Percentiles rank a stretch among this genome's conserved stretches.
These are phyloP conservation scores for Eruca vesicaria DNA, from an alignment of 441 rosid species.

Conservation along the genomic window DNA sequence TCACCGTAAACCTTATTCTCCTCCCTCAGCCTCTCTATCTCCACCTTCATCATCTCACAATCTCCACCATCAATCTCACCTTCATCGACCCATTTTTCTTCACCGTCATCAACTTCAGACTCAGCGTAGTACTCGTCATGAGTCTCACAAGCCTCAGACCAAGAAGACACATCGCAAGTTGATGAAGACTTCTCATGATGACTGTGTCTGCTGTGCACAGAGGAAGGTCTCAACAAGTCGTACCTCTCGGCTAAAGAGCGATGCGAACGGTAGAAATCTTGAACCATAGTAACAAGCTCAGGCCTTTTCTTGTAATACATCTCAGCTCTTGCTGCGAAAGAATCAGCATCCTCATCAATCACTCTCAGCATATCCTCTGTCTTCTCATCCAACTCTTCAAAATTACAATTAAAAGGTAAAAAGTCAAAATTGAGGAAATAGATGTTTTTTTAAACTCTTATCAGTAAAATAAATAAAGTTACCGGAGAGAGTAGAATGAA, in stretches of 20 bases:
- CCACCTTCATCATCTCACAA: conserved; percentile 42
- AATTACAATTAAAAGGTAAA: not conserved
- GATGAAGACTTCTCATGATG: conserved; percentile 38
- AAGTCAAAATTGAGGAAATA: not conserved
- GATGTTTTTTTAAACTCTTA: not conserved
- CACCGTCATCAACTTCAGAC: conserved; percentile 75
- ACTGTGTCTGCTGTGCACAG: conserved; percentile 46
- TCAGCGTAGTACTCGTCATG: conserved; percentile 47
- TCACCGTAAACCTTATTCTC: conserved; percentile 37
- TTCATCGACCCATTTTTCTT: conserved; percentile 32
- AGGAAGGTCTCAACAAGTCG: conserved; percentile 44
- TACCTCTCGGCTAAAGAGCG: conserved; percentile 47
- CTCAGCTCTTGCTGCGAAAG: conserved; percentile 56
- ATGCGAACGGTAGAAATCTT: conserved; percentile 43
- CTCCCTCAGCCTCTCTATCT: conserved; percentile 46
- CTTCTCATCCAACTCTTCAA: conserved; percentile 47
- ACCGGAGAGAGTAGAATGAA: conserved; percentile 37
- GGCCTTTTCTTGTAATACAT: conserved; percentile 53
- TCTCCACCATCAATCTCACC: not conserved
- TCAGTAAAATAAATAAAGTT: not conserved
- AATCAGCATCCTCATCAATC: conserved; percentile 53
- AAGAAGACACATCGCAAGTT: conserved; percentile 24
- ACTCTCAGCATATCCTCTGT: conserved; percentile 38
- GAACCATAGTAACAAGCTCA: conserved; percentile 44
- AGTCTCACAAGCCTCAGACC: conserved; percentile 34